phyloP scores from a whole-genome alignment of 2,329 filamentous ascomycete genomes.

The Monosporascus sp. region DNA sequence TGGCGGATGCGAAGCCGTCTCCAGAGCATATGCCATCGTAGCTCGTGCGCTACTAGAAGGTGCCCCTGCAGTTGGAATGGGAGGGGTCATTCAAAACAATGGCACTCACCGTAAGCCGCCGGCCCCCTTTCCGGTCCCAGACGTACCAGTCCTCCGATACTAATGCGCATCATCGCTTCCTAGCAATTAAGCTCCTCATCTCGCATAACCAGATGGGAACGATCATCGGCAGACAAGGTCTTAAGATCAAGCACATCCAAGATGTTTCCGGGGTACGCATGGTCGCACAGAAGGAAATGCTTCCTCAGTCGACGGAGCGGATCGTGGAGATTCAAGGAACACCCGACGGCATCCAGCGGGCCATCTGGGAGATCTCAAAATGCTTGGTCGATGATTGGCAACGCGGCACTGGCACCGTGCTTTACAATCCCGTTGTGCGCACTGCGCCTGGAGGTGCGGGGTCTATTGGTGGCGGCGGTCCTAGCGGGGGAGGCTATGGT shows the following conservation, averaged over 20 bases:
- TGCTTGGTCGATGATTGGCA: conserved; percentile 98
- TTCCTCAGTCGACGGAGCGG: conserved; percentile 95
- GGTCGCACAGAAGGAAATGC: conserved; percentile 99
- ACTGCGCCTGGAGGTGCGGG: conserved; percentile 62
- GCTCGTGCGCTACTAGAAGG: conserved; percentile 88
- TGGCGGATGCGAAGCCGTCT: conserved; percentile 79
- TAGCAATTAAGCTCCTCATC: conserved; percentile 95
- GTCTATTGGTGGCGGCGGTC: conserved; percentile 22
- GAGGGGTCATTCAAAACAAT: conserved; percentile 76
- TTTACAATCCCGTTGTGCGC: conserved; percentile 94
- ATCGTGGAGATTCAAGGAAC: conserved; percentile 96
- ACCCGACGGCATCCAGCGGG: conserved; percentile 90
- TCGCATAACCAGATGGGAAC: conserved; percentile 99
- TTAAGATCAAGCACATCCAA: conserved; percentile 99
- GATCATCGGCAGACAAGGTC: conserved; percentile 91
- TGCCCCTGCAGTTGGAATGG: conserved; percentile 93
- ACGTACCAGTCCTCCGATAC: conserved; percentile 8
- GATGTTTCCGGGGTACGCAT: conserved; percentile 95
- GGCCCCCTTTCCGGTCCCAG: conserved; percentile 5
- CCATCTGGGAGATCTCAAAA: conserved; percentile 98
- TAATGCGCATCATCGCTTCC: conserved; percentile 13
- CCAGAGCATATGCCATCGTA: conserved; percentile 89
- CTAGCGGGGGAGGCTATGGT: conserved; percentile 37
- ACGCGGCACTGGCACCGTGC: conserved; percentile 89
- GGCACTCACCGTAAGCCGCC: conserved; percentile 83